These are phyloP conservation scores for Polygonum aviculare DNA, from an alignment of 148 eudicot species.

Conservation along the genomic window DNA sequence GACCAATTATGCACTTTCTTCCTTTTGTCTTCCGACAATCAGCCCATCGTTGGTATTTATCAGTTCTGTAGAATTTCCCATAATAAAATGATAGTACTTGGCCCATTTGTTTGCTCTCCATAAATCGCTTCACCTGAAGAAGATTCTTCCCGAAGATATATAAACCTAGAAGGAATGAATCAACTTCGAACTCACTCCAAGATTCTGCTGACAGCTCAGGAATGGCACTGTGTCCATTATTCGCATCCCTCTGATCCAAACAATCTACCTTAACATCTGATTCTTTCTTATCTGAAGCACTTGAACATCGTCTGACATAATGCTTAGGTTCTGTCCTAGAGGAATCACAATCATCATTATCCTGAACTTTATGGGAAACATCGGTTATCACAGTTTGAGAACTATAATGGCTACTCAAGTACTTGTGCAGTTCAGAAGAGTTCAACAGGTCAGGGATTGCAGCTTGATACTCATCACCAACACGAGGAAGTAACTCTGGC, in stretches of 20 bases:
- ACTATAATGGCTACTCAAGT: constrained; percentile 14
- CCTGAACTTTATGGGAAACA: constrained; percentile 3
- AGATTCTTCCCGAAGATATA: constrained; percentile 20
- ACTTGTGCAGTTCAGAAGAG: constrained; percentile 11
- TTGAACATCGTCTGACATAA: not conserved
- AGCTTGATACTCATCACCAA: constrained; percentile 43
- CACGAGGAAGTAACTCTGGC: constrained; percentile 29
- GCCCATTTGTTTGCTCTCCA: constrained; percentile 30
- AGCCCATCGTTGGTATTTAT: constrained; percentile 40
- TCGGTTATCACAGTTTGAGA: not conserved
- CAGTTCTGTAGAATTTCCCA: constrained; percentile 35
- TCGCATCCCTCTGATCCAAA: not conserved
- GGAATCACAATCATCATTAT: not conserved
- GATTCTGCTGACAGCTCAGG: constrained; percentile 21
- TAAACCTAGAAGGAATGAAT: constrained; percentile 20
- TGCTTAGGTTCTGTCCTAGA: not conserved
- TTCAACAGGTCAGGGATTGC: constrained; percentile 32
- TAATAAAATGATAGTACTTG: constrained; percentile 37
- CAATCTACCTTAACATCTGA: not conserved
- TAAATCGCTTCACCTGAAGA: constrained; percentile 18
- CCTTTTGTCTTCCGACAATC: constrained; percentile 35
- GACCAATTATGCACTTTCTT: constrained; percentile 35
- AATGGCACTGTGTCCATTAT: constrained; percentile 18
- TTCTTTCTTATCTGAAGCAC: constrained; percentile 4
- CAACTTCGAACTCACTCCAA: constrained; percentile 20